Percentiles rank a stretch among this genome's conserved stretches.
Conservation (phyloP, 2,329 filamentous ascomycete species). For the Rasamsonia emersonii region DNA sequence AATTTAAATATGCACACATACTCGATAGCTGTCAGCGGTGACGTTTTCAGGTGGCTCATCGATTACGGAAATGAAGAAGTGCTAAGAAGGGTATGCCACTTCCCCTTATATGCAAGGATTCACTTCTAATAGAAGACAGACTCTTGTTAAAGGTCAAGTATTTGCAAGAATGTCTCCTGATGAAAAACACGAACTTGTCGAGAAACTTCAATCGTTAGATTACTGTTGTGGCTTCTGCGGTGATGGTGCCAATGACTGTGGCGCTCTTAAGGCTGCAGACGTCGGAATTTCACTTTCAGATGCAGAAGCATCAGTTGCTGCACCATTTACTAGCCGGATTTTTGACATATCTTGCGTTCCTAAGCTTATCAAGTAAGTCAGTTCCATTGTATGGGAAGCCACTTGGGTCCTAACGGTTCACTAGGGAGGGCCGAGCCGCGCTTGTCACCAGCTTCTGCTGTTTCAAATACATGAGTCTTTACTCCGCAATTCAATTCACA, state of each 20-base stretch:
- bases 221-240: slow-evolving; percentile 96
- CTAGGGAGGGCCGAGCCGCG: slow-evolving; percentile 80
- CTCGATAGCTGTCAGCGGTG: slow-evolving; percentile 79
- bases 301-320: slow-evolving; percentile 95
- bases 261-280: slow-evolving; percentile 91
- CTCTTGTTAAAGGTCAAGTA: slow-evolving; percentile 85
- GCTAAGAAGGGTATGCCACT: slow-evolving; percentile 53
- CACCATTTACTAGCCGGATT: slow-evolving; percentile 87
- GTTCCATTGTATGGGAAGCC: not conserved
- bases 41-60: slow-evolving; percentile 93
- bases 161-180: slow-evolving; percentile 98
- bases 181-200: slow-evolving; percentile 94
- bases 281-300: slow-evolving; percentile 96
- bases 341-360: slow-evolving; percentile 97
- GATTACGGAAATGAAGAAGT: slow-evolving; percentile 80
- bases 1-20: slow-evolving; percentile 76
- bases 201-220: slow-evolving; percentile 92
- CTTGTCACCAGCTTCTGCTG: slow-evolving; percentile 98
- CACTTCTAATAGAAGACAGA: slow-evolving; percentile 42
- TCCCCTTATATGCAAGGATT: not conserved
- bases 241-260: slow-evolving; percentile 95
- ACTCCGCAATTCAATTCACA: slow-evolving; percentile 98
- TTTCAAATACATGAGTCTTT: slow-evolving; percentile 99
- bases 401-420: slow-evolving; percentile 11
- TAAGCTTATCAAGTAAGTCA: slow-evolving; percentile 66